Evolutionary conservation across 1,139 yeast species (phyloP), one percentile per base, ranked within the genome.

Genomic region (Kazachstania sp.): DNA sequence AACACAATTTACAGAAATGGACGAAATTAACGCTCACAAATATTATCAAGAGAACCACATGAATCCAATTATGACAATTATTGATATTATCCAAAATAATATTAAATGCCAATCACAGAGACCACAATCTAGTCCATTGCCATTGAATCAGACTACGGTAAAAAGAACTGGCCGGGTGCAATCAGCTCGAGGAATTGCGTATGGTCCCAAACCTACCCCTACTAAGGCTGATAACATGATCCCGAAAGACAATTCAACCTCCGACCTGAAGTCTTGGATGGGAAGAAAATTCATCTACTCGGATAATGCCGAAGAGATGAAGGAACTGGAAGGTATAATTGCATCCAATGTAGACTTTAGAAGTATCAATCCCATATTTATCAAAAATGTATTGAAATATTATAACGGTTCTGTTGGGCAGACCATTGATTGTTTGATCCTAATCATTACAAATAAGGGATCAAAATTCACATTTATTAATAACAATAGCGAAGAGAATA

Each of bases 321-420:
- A 30, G 11, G 58, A 51, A 37, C 37, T 58, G 13, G 45, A 52
- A 4, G 46, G 46, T n/a, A 34, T 54, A 6, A 26, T 59, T 4
- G 42, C 47, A 19, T 47, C 51, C n/a, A 55, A 57, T 39, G 34
- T 44, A 8, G 44, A 41, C n/a, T 45, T 61, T n/a, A 46, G 47
- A n/a, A 35, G 46, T 15, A 51, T 62, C 29, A 55, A 46, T 34
- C 54, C 61, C n/a, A 49, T 49, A 2, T 76, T 78, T 50, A 60
- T 71, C 23, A 55, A 60, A 15, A 60, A 63, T 37, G 71, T 74
- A 1, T 49, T 77, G 20, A 63, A 55, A 19, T 71, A 70, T 54
- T 73, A 68, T 50, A 53, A 65, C 26, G 79, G 77, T 1, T 70
- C 76, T 49, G 56, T 68, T 6, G 12, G 32, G 12, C 37, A 37